Evolutionary conservation across 1,139 yeast species (phyloP), one percentile per base, ranked within the genome.

Genomic region (Hyphopichia fennica): DNA sequence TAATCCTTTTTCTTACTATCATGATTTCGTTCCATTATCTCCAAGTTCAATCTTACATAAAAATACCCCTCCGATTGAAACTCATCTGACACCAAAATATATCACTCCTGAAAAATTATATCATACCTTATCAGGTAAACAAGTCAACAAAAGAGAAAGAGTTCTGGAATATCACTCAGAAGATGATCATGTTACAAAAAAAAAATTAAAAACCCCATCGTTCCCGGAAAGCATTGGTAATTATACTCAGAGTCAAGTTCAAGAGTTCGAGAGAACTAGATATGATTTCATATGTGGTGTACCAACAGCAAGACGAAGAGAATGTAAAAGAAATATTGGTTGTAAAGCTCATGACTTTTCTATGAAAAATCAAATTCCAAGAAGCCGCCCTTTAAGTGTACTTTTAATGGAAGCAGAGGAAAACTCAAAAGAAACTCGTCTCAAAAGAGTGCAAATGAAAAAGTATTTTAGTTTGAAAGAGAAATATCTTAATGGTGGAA

Each of bases 201-300:
- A 9, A 20, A 20, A 20, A 20, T 20, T 20, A 9, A 27, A 13
- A n/a, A n/a, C 11, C 30, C 30, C n/a, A 4, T 25, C 13, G 28
- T 9, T 25, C 28, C 28, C 4, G 11, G 28, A 25, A n/a, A 25
- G 28, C 11, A n/a, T 25, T 25, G 28, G 11, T 9, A 4, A 5
- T 11, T 25, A 25, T 25, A 25, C n/a, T 25, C n/a, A 25, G 11
- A 25, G 7, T 7, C 28, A 37, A 30, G 11, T 19, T 11, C 14
- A 32, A 19, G 17, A 16, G 14, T 37, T 30, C 17, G 39, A 37
- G 32, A 25, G 35, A 18, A 41, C 38, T 17, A 50, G 41, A 30
- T 42, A 47, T 31, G 60, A 57, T 35, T 57, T 48, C 37, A 47
- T 48, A 16, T 57, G 62, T 45, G 57, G 58, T 7, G 61, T 55